These are phyloP conservation scores for Termitomyces sp. DNA, from an alignment of 768 basidiomycete species.

Conservation along the genomic window DNA sequence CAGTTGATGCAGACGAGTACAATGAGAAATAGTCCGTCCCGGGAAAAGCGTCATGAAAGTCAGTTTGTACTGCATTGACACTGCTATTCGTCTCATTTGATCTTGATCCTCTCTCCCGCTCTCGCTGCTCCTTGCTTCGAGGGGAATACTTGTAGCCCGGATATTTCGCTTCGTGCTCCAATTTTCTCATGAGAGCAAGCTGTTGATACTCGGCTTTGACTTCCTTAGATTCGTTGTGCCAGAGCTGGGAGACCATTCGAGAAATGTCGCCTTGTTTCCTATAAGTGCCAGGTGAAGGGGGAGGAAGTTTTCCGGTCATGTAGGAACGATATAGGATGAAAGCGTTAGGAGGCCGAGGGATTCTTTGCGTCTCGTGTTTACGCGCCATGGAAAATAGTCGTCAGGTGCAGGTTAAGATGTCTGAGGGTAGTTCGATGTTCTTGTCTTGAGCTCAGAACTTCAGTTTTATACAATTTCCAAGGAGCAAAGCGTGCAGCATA, in stretches of 20 bases:
- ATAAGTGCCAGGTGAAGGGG: not conserved
- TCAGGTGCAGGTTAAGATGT: not conserved
- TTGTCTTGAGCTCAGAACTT: not conserved
- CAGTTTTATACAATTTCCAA: not conserved
- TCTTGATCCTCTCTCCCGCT: not conserved
- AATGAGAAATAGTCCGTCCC: not conserved
- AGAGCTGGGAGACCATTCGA: slow-evolving; percentile 1
- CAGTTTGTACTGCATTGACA: not conserved
- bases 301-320: not conserved
- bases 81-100: not conserved
- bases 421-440: not conserved
- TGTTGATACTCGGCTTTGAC: slow-evolving; percentile 3
- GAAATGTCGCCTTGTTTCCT: slow-evolving; percentile 4
- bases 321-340: slow-evolving; percentile 2
- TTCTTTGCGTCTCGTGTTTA: not conserved
- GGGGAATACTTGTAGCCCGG: slow-evolving; percentile 7
- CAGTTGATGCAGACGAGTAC: not conserved
- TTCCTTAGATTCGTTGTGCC: slow-evolving; percentile 2
- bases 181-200: not conserved
- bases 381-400: not conserved
- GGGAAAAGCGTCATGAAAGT: not conserved
- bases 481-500: not conserved
- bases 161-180: slow-evolving; percentile 4
- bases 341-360: slow-evolving; percentile 1
- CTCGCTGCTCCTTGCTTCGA: slow-evolving; percentile 1